Base-by-base conservation (phyloP, 2,329 filamentous ascomycete genomes). In the Pseudogymnoascus pannorum region DNA sequence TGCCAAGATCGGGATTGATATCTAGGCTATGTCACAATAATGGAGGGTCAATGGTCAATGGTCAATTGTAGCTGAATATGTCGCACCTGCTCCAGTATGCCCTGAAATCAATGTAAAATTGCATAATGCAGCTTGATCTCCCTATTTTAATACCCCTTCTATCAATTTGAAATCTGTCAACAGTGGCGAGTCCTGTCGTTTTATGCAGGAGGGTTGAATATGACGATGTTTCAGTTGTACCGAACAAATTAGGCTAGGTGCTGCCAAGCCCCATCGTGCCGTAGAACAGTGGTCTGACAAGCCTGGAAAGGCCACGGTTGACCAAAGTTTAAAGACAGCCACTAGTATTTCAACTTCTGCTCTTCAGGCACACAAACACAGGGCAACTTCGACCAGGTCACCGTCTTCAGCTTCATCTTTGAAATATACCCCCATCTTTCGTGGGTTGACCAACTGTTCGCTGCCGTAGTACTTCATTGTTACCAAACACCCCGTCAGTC, bases 261-360 rank as follows among this genome's bases (percentile, higher is more conserved):
- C 48, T 12, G 48, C 48, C 48, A 54, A 54, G 48, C n/a, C 24
- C 48, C 26, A 31, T 33, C 48, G 48, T 54, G 48, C 31, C 26
- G 26, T 26, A 54, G 48, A 31, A 31, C 48, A 54, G 33, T 54
- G 5, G 48, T 33, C 48, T 54, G 48, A 54, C 48, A 33, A 54
- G 48, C 57, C 57, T 58, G 31, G 31, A 58, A 58, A 58, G 57
- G 57, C 57, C 57, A 58, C 57, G 57, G 33, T 58, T 58, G 33
- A 58, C 57, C 57, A 58, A 58, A 58, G 57, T 58, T 58, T 54
- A 54, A 54, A 54, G 48, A 54, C 48, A 31, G 48, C 48, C 48
- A 31, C 48, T 54, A 54, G 48, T 54, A 54, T 31, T 54, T 54
- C 26, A 54, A 31, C 48, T 54, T 54, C 48, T 54, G 26, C 48